A percentile compares a stretch with the other conserved stretches of the same genome.
Conservation (phyloP, 169 alveolate genomes). For the Neospora caninum region DNA sequence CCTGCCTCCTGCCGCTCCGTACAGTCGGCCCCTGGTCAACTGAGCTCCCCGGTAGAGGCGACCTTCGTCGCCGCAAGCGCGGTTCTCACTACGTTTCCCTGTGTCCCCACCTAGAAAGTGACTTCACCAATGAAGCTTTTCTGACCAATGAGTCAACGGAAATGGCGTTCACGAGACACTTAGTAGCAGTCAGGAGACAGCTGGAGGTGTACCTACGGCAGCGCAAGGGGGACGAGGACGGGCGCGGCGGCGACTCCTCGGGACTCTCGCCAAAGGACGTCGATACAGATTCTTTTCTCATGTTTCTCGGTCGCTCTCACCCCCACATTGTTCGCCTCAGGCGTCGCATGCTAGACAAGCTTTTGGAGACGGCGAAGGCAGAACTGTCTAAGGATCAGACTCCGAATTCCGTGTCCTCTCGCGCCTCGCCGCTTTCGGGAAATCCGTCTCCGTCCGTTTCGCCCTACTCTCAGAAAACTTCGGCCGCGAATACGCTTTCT, state of each 20-base stretch:
- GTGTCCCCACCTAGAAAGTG: too few species aligned
- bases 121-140: too few species aligned
- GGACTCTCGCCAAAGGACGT: background rate
- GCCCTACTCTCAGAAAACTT: background rate
- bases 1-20: too few species aligned
- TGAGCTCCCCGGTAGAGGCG: too few species aligned
- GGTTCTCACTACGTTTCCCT: too few species aligned
- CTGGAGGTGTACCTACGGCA: background rate
- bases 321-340: constrained; percentile 5
- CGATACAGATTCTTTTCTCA: background rate
- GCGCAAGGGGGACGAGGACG: background rate
- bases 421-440: too few species aligned
- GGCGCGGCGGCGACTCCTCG: background rate
- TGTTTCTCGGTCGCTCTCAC: background rate
- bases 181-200: background rate
- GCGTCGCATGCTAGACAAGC: constrained; percentile 13
- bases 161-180: background rate
- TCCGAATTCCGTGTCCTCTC: background rate
- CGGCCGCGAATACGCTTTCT: background rate
- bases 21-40: too few species aligned
- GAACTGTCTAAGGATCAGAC: background rate
- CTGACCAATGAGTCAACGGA: too few species aligned
- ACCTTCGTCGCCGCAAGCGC: too few species aligned
- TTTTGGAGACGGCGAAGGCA: background rate
- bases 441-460: too few species aligned